Evolutionary conservation across 1,284 basidiomycete species (phyloP).

Genomic region (Neonothopanus nambi): DNA sequence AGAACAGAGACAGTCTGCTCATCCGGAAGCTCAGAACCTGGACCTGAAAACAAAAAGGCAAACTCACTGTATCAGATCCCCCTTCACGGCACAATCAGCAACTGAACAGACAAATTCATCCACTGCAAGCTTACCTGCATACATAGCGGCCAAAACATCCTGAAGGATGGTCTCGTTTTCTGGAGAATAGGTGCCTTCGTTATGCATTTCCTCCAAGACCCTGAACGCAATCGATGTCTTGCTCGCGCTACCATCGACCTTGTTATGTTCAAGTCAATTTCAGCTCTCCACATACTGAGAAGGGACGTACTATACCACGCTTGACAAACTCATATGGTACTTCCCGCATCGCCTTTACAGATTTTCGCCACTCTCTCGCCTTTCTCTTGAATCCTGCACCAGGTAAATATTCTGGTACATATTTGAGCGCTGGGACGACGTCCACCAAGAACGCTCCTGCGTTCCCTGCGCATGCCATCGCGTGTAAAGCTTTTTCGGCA

Average conservation of each 20-base stretch:
- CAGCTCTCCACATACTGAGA: neutral
- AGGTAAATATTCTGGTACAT: conserved; percentile 15
- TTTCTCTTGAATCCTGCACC: conserved; percentile 14
- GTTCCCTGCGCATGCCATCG: neutral
- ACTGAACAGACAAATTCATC: neutral
- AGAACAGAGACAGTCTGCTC: conserved; percentile 15
- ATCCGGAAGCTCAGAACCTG: neutral
- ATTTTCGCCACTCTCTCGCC: conserved; percentile 6
- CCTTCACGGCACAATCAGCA: neutral
- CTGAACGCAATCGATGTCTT: conserved; percentile 12
- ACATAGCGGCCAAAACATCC: conserved; percentile 4
- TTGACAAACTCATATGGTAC: neutral
- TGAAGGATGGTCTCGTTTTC: conserved; percentile 3
- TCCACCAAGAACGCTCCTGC: conserved; percentile 14
- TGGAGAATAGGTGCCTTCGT: conserved; percentile 4
- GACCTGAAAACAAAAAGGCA: no score
- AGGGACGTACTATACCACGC: no score
- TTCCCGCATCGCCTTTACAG: neutral
- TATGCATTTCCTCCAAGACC: conserved; percentile 8
- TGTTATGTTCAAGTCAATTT: neutral
- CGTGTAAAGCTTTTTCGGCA: neutral
- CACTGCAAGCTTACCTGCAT: conserved; percentile 6
- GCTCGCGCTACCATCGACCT: conserved; percentile 12
- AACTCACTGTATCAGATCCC: conserved; percentile 14
- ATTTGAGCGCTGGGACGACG: conserved; percentile 13